Evolutionary conservation across 192 early-diverging fungal species (phyloP).

Genomic region (Podila verticillata): DNA sequence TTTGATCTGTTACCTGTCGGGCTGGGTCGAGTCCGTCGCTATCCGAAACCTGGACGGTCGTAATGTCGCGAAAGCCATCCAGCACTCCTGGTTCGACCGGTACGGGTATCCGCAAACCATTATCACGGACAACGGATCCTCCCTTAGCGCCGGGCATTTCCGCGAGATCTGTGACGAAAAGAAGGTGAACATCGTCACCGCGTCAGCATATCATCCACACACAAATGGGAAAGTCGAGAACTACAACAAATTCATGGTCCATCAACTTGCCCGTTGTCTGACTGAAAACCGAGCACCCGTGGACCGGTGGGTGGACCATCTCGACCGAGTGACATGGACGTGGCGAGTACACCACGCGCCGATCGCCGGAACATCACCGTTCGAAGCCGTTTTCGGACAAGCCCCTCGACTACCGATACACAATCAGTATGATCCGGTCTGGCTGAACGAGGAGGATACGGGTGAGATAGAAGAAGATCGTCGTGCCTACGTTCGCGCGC

Average conservation of each 20-base stretch:
- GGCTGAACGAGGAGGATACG: no score
- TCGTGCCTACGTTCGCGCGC: no score
- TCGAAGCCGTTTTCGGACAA: no score
- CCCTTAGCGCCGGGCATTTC: neutral
- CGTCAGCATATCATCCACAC: constrained; percentile 6
- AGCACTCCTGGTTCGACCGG: neutral
- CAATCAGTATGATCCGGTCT: no score
- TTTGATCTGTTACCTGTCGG: constrained; percentile 5
- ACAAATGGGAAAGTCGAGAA: constrained; percentile 10
- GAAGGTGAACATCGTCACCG: neutral
- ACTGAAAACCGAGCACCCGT: no score
- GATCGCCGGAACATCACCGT: no score
- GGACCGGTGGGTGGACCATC: no score
- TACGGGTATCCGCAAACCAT: constrained; percentile 9
- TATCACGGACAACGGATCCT: constrained; percentile 14
- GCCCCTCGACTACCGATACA: no score
- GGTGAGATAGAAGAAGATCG: no score
- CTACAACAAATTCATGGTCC: neutral
- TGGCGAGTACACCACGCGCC: no score
- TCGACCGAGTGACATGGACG: no score
- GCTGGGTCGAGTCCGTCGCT: constrained; percentile 12
- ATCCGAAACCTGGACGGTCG: neutral
- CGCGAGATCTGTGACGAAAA: neutral
- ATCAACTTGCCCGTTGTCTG: neutral
- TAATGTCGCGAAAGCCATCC: neutral